Conservation (phyloP, 1,139 yeast species). For the Sugiyamaella pinicola region DNA sequence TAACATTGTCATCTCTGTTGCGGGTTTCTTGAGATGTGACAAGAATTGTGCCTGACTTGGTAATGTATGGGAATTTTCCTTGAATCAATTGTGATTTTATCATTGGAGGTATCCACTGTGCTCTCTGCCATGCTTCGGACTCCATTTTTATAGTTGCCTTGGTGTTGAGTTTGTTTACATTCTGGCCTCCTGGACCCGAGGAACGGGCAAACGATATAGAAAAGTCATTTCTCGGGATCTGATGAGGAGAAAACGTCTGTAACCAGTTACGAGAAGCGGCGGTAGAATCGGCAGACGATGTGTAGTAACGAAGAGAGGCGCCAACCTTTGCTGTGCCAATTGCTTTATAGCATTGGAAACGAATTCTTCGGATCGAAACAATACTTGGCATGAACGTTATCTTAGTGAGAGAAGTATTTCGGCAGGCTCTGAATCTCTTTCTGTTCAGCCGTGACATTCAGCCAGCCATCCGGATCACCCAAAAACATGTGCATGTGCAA, state of each 20-base stretch:
- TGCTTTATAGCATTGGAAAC: neutral
- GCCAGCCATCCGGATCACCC: too few species aligned
- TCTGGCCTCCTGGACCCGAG: constrained; percentile 95
- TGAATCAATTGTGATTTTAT: constrained; percentile 47
- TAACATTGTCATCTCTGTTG: constrained; percentile 59
- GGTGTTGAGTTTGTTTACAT: constrained; percentile 71
- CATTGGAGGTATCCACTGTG: constrained; percentile 65
- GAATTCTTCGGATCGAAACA: neutral
- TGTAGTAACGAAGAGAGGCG: constrained; percentile 25
- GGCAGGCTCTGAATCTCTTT: too few species aligned
- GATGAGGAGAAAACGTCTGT: constrained; percentile 37
- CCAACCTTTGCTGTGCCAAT: neutral
- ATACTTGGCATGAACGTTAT: neutral
- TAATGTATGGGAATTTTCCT: constrained; percentile 55
- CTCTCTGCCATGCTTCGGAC: constrained; percentile 51
- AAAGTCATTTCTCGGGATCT: constrained; percentile 57
- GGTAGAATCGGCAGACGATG: constrained; percentile 29
- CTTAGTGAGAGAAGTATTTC: neutral
- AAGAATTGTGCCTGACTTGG: constrained; percentile 56
- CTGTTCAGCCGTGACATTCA: too few species aligned
- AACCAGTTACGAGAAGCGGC: constrained; percentile 49
- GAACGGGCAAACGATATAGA: constrained; percentile 64
- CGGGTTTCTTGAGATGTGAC: constrained; percentile 65
- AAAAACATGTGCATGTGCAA: too few species aligned
- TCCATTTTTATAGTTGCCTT: constrained; percentile 70